These are phyloP conservation scores for Neofusicoccum cordaticola DNA, from an alignment of 2,329 filamentous ascomycete species.

Conservation along the genomic window DNA sequence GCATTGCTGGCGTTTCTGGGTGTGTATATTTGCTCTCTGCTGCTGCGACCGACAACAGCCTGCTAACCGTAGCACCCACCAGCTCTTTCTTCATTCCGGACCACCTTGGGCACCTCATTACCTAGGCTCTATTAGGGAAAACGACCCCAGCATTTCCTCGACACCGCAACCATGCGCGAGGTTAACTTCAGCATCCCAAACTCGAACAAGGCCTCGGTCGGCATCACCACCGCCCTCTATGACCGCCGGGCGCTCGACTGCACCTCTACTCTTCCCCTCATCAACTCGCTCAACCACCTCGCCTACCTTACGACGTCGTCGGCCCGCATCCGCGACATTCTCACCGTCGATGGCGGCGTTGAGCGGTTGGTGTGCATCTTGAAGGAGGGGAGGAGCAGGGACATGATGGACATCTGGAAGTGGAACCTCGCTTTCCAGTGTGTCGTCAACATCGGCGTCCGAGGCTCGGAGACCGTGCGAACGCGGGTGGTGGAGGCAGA, in stretches of 20 bases:
- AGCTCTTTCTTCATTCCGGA: slow-evolving; percentile 23
- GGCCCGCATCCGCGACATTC: slow-evolving; percentile 92
- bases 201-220: slow-evolving; percentile 98
- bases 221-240: slow-evolving; percentile 97
- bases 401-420: slow-evolving; percentile 99
- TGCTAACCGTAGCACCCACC: slow-evolving; percentile 28
- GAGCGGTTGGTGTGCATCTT: slow-evolving; percentile 95
- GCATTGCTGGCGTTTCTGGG: slow-evolving; percentile 19
- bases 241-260: slow-evolving; percentile 96
- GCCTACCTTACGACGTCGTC: slow-evolving; percentile 98
- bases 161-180: slow-evolving; percentile 81
- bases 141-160: background rate
- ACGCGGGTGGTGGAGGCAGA: slow-evolving; percentile 97
- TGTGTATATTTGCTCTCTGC: background rate
- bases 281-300: slow-evolving; percentile 98
- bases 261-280: slow-evolving; percentile 93
- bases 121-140: background rate
- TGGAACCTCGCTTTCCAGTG: slow-evolving; percentile 99
- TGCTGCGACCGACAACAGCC: slow-evolving; percentile 24
- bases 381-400: slow-evolving; percentile 93
- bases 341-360: slow-evolving; percentile 97
- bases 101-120: background rate
- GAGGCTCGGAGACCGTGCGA: slow-evolving; percentile 89
- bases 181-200: slow-evolving; percentile 99
- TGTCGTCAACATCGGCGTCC: slow-evolving; percentile 96